Evolutionary conservation across 306 rosid species (phyloP), one percentile per base, ranked within the genome.

Genomic region (Rubus idaeus): DNA sequence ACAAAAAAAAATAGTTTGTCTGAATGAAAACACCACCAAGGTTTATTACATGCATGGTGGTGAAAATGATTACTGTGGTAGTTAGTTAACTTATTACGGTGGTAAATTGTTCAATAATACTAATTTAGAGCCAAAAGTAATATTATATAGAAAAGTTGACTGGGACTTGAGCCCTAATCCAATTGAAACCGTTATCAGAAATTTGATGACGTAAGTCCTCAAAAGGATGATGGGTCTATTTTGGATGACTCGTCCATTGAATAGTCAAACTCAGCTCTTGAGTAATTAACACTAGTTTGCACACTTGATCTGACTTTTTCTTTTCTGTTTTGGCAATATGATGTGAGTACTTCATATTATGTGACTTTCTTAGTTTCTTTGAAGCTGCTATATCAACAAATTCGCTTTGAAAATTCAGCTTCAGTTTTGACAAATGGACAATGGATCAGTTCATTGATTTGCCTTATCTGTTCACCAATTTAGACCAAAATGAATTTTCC

Each of bases 261-360:
- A 8, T 39, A 35, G 70, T 77, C 80, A 46, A 70, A 56, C 39
- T 57, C 35, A 30, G 1, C 35, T 1, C 2, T 5, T 13, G 5
- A 7, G 17, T 10, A 65, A 13, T 39, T 18, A 71, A 37, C 26
- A 52, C 50, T 53, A 14, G 10, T 73, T 57, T 73, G 77, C 77
- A 57, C 42, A 62, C 17, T 12, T 30, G 40, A 30, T 30, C 35
- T 30, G 35, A 30, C 35, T 30, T 30, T 30, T 30, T 30, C 35
- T 30, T 30, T 1, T 30, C 1, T 30, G 1, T 30, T 30, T 30
- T 30, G 1, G 35, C 35, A 30, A 30, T 30, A 30, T 30, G 35
- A 30, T 30, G 2, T 2, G 67, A 30, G n/a, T n/a, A n/a, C n/a
- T n/a, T n/a, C n/a, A n/a, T n/a, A n/a, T n/a, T n/a, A n/a, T n/a